phyloP scores from a whole-genome alignment of 148 eudicot genomes.

The Chenopodium album region DNA sequence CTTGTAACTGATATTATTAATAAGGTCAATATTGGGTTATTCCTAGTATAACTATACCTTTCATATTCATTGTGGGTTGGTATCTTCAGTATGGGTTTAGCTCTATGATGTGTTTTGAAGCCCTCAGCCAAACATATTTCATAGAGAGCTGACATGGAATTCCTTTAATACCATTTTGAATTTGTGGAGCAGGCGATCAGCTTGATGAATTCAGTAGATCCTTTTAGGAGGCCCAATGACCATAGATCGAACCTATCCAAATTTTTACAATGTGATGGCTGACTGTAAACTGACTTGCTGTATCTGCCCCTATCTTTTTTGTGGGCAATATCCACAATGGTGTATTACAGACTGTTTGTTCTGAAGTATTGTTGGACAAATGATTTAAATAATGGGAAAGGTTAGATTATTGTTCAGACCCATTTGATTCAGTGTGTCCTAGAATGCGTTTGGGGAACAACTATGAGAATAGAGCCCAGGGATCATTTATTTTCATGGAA shows the following conservation, averaged over 20 bases:
- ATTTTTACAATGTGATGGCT: background rate
- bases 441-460: background rate
- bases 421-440: background rate
- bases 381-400: background rate
- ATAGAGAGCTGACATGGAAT: no score
- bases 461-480: no score
- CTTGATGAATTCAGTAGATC: constrained; percentile 6
- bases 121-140: no score
- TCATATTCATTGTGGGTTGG: no score
- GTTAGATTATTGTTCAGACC: background rate
- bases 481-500: background rate
- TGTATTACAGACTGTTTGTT: no score
- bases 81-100: no score
- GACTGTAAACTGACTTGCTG: background rate
- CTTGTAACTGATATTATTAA: background rate
- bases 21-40: no score
- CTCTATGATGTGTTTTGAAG: no score
- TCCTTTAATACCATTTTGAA: no score
- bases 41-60: no score
- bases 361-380: background rate
- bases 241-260: background rate
- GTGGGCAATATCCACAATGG: background rate
- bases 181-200: background rate
- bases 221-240: constrained; percentile 12
- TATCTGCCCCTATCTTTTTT: background rate